Conservation (phyloP, 305 asterid species). For the Fraxinus ornus region DNA sequence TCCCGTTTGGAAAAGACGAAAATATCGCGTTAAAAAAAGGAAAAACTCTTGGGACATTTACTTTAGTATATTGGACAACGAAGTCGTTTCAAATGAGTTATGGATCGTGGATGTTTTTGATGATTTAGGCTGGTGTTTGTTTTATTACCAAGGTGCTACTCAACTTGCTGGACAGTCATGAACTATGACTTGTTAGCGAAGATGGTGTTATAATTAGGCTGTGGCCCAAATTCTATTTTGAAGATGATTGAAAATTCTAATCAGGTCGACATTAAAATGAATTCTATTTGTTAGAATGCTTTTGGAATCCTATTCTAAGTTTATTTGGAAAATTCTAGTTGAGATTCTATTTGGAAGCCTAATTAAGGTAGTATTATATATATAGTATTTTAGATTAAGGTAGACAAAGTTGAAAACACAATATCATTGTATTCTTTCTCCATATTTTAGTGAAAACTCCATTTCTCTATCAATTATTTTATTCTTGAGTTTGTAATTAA, state of each 20-base stretch:
- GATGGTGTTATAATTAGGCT: too few species aligned
- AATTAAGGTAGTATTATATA: too few species aligned
- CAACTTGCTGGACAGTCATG: slow-evolving; percentile 85
- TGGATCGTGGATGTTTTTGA: slow-evolving; percentile 78
- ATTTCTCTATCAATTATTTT: neutral
- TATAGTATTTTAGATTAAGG: too few species aligned
- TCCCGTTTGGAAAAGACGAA: slow-evolving; percentile 80
- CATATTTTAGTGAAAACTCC: neutral
- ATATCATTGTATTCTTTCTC: too few species aligned
- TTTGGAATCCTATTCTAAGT: too few species aligned
- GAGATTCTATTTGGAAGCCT: too few species aligned
- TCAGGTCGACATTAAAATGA: too few species aligned
- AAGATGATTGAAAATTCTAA: too few species aligned
- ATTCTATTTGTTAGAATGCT: too few species aligned
- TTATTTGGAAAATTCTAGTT: too few species aligned
- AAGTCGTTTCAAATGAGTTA: slow-evolving; percentile 75
- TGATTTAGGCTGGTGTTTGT: slow-evolving; percentile 85
- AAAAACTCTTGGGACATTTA: slow-evolving; percentile 55
- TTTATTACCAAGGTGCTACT: slow-evolving; percentile 88
- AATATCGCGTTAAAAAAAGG: slow-evolving; percentile 73
- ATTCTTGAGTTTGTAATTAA: too few species aligned
- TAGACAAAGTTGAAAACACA: too few species aligned
- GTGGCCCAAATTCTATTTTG: neutral
- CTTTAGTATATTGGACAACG: slow-evolving; percentile 81
- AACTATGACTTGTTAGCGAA: slow-evolving; percentile 56